Conservation (phyloP, 331 rosid species). For the Arachis monticola region DNA sequence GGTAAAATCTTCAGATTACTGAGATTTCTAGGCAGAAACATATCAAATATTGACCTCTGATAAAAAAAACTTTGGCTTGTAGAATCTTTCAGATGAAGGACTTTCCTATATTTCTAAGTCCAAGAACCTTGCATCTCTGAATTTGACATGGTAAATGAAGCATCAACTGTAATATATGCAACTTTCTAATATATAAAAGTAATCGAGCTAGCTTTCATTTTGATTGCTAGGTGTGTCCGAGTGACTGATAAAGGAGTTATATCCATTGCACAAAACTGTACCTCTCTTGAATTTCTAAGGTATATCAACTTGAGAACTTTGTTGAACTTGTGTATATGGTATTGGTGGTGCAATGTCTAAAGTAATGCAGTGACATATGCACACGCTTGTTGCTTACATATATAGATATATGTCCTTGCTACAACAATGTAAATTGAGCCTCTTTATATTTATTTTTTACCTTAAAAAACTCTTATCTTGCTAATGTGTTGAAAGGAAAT, state of each 20-base stretch:
- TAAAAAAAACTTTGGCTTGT: constrained; percentile 35
- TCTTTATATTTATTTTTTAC: background rate
- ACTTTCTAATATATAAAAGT: constrained; percentile 19
- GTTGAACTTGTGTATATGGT: constrained; percentile 1
- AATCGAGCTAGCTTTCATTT: constrained; percentile 32
- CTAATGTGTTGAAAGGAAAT: constrained; percentile 34
- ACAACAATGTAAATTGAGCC: too few species aligned
- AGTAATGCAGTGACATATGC: background rate
- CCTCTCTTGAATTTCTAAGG: constrained; percentile 76
- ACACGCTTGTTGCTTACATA: background rate
- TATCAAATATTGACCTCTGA: constrained; percentile 32
- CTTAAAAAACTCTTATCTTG: constrained; percentile 7
- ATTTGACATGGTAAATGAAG: constrained; percentile 75
- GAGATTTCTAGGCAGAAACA: constrained; percentile 19
- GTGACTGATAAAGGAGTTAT: constrained; percentile 79
- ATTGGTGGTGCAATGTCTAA: constrained; percentile 30
- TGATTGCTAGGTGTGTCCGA: constrained; percentile 66
- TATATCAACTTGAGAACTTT: constrained; percentile 42
- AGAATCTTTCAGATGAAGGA: constrained; percentile 84
- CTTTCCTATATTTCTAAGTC: constrained; percentile 67
- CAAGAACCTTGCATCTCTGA: constrained; percentile 65
- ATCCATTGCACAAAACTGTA: constrained; percentile 61
- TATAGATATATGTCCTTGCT: background rate
- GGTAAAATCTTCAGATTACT: constrained; percentile 51
- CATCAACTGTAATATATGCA: constrained; percentile 16